phyloP scores from a whole-genome alignment of 228 moss, liverwort and hornwort genomes.

The Sphagnum magellanicum region DNA sequence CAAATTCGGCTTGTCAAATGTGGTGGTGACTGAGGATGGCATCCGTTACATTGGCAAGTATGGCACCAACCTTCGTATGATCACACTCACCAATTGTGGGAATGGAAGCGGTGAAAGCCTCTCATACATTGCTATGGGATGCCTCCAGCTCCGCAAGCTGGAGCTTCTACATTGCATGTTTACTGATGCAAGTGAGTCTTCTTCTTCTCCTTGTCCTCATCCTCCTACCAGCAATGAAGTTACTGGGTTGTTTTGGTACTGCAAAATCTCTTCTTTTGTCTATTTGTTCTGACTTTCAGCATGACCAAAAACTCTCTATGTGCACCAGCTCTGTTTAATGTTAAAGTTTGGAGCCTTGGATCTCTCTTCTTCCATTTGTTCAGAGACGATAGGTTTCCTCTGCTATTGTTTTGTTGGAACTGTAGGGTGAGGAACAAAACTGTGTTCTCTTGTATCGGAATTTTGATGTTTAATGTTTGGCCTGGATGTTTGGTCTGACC shows the following conservation, averaged over 20 bases:
- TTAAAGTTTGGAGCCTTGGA: too few species aligned
- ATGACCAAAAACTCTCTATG: not conserved
- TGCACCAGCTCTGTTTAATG: not conserved
- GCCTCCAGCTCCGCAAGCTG: constrained; percentile 35
- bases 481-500: not conserved
- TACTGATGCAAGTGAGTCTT: constrained; percentile 38
- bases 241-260: not conserved
- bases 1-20: constrained; percentile 38
- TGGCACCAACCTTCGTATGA: constrained; percentile 35
- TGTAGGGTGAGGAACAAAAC: too few species aligned
- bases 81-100: constrained; percentile 58
- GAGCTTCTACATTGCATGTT: constrained; percentile 62
- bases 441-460: too few species aligned
- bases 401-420: too few species aligned
- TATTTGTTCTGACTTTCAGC: not conserved
- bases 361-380: not conserved
- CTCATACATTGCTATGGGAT: constrained; percentile 28
- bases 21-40: constrained; percentile 46
- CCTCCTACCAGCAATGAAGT: too few species aligned
- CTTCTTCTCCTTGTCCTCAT: too few species aligned
- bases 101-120: constrained; percentile 36
- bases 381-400: not conserved
- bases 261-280: not conserved
- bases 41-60: constrained; percentile 48
- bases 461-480: not conserved